phyloP scores from a whole-genome alignment of 2,329 filamentous ascomycete species.

The Hymenoscyphus linearis region DNA sequence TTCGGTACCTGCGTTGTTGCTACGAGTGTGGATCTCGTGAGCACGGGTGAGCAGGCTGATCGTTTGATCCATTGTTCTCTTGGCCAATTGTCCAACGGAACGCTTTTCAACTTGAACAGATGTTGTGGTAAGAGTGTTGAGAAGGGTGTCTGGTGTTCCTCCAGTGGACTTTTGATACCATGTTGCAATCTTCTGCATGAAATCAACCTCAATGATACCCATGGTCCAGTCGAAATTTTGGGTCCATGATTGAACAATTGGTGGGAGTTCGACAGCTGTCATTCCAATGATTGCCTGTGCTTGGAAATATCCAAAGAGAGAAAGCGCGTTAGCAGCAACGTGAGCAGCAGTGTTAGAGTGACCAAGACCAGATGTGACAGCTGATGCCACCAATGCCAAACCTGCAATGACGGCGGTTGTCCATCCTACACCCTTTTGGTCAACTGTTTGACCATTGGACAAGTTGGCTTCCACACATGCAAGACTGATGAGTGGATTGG shows the following conservation, averaged over 20 bases:
- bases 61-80: conserved; percentile 43
- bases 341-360: conserved; percentile 93
- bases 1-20: conserved; percentile 52
- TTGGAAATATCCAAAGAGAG: conserved; percentile 94
- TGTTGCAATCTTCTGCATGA: conserved; percentile 82
- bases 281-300: conserved; percentile 88
- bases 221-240: conserved; percentile 98
- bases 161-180: conserved; percentile 96
- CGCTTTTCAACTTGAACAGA: conserved; percentile 73
- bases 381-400: conserved; percentile 76
- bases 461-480: conserved; percentile 85
- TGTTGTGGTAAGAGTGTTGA: conserved; percentile 66
- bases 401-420: conserved; percentile 82
- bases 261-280: conserved; percentile 73
- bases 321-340: conserved; percentile 86
- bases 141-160: conserved; percentile 72
- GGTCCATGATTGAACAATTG: conserved; percentile 87
- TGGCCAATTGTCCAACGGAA: conserved; percentile 43
- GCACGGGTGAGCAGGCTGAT: conserved; percentile 30
- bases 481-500: conserved; percentile 52
- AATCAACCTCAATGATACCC: conserved; percentile 85
- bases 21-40: conserved; percentile 32
- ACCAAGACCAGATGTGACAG: conserved; percentile 81
- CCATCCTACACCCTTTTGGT: conserved; percentile 86
- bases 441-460: conserved; percentile 88